Conservation (phyloP, 139 green algal genomes). For the Diplosphaera chodatii region DNA sequence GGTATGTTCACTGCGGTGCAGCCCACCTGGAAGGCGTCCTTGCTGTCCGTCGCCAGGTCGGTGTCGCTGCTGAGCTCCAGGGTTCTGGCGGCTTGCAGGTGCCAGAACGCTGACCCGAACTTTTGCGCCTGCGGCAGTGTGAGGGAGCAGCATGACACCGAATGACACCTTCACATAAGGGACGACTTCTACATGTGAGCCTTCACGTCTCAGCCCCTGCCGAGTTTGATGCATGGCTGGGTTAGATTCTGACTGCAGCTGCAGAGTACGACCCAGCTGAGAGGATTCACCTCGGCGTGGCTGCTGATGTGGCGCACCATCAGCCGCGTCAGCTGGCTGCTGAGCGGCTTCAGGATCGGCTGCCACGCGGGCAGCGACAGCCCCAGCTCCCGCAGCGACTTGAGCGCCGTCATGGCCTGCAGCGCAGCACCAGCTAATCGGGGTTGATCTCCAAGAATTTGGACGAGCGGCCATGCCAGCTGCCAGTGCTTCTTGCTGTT, state of each 20-base stretch:
- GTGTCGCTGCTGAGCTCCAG: not conserved
- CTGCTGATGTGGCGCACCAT: conserved; percentile 1
- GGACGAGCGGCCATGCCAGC: no score
- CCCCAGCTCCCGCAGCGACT: not conserved
- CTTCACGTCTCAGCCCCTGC: no score
- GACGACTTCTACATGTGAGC: no score
- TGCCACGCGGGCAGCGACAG: not conserved
- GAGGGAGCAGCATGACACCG: no score
- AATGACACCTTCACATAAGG: no score
- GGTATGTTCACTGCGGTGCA: no score
- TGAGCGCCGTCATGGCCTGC: not conserved
- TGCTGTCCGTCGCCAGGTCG: not conserved
- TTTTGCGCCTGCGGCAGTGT: not conserved
- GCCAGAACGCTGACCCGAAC: not conserved
- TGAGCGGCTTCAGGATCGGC: not conserved
- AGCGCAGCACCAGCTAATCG: no score
- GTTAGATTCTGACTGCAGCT: no score
- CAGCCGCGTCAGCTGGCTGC: not conserved
- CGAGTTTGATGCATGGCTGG: no score
- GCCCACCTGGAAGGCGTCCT: not conserved
- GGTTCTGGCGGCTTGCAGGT: not conserved
- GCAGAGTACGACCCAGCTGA: no score
- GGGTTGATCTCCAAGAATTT: no score
- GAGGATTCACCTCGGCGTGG: not conserved
- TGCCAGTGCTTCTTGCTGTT: no score